Conservation (phyloP, 768 basidiomycete species). For the Russula virescens region DNA sequence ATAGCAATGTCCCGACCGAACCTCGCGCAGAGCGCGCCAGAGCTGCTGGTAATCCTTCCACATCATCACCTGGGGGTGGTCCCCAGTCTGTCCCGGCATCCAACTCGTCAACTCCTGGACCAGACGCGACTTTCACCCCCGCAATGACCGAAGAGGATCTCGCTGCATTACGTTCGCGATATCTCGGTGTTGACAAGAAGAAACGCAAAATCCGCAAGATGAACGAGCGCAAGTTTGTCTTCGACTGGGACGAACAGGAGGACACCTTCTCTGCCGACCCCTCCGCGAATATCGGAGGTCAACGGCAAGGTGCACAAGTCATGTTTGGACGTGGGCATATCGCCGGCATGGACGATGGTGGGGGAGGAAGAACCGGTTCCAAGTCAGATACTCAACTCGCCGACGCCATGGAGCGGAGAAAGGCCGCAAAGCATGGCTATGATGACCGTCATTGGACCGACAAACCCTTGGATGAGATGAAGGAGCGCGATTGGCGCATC, state of each 20-base stretch:
- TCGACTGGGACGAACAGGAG: slow-evolving; percentile 97
- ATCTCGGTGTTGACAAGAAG: slow-evolving; percentile 91
- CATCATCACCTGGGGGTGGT: slow-evolving; percentile 44
- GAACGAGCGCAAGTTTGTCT: slow-evolving; percentile 97
- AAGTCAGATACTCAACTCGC: slow-evolving; percentile 48
- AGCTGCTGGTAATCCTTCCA: slow-evolving; percentile 36
- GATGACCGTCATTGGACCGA: slow-evolving; percentile 99
- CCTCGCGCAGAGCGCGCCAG: slow-evolving; percentile 73
- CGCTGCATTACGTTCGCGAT: slow-evolving; percentile 80
- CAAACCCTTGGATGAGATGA: slow-evolving; percentile 88
- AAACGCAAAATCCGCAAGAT: slow-evolving; percentile 92
- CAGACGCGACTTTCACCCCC: slow-evolving; percentile 42
- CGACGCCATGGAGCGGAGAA: slow-evolving; percentile 77
- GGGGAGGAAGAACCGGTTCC: slow-evolving; percentile 35
- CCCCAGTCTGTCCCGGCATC: slow-evolving; percentile 20
- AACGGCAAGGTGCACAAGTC: slow-evolving; percentile 75
- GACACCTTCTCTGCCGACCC: slow-evolving; percentile 83
- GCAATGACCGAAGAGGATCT: slow-evolving; percentile 80
- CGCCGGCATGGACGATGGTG: slow-evolving; percentile 82
- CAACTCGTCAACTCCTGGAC: slow-evolving; percentile 31
- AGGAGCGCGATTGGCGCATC: slow-evolving; percentile 98
- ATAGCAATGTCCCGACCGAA: slow-evolving; percentile 71
- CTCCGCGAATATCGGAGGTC: slow-evolving; percentile 61
- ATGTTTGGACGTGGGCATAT: slow-evolving; percentile 85
- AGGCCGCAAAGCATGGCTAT: slow-evolving; percentile 71